Base-by-base conservation (phyloP, 306 rosid species). In the Hylodesmum podocarpum region DNA sequence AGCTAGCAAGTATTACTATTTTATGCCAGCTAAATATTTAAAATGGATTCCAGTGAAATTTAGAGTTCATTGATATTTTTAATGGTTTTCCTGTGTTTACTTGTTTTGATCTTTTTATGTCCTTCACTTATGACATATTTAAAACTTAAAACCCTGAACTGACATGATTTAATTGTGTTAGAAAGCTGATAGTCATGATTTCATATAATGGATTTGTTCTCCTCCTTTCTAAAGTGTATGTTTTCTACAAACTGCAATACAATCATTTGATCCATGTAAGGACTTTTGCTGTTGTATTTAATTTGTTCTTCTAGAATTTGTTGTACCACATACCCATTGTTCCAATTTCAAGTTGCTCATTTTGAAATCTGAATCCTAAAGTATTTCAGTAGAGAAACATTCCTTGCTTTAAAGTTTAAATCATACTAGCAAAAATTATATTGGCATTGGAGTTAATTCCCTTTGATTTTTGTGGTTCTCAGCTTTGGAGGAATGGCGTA, bases 401-500 rank as follows among this genome's bases (percentile, higher is more conserved):
- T 34, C 49, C 0, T 18, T 31, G 27, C 53, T n/a, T n/a, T n/a
- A n/a, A n/a, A n/a, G n/a, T 47, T 46, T 19, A n/a, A n/a, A 54
- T 29, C 55, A 53, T 27, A 10, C 37, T 31, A 44, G 41, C 29
- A n/a, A 25, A 16, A 61, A 72, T 59, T 49, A 6, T 16, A 22
- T 21, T 29, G 55, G n/a, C 5, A 59, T 33, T 70, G 46, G 74
- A 64, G 65, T 68, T 44, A 79, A 44, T 78, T 34, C 36, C 44
- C 4, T 33, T 15, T 65, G 70, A 44, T 85, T 77, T 18, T 74
- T 74, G 44, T 82, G 62, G 71, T 78, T 79, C 14, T 50, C 91
- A 95, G 99, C 99, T 83, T 76, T 95, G 80, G 99, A 91, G 83
- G 99, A 95, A 82, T 95, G 99, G 99, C 90, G 99, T 47, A 92